phyloP scores from a whole-genome alignment of 1,284 basidiomycete genomes.

The Cryptococcus floricola region DNA sequence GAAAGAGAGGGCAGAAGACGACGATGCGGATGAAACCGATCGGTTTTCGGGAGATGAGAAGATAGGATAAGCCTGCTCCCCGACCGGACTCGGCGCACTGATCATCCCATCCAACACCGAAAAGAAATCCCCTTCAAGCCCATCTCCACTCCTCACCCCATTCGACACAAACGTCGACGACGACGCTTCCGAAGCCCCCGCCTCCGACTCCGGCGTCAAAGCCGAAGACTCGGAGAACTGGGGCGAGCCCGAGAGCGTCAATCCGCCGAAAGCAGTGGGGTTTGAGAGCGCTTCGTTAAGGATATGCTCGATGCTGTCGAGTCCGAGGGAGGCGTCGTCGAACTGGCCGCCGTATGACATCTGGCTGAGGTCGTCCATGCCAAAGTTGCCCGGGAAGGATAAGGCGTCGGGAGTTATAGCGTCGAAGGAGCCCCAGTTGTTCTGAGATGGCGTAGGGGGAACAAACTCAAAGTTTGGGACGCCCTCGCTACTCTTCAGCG shows the following conservation, averaged over 20 bases:
- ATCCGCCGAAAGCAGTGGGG: constrained; percentile 5
- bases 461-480: constrained; percentile 8
- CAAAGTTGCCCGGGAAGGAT: not conserved
- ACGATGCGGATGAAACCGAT: not conserved
- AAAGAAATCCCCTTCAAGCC: constrained; percentile 3
- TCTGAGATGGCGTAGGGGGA: constrained; percentile 3
- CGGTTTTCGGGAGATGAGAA: not conserved
- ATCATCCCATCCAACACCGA: constrained; percentile 5
- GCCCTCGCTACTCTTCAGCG: not conserved
- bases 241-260: constrained; percentile 1
- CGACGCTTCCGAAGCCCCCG: not conserved
- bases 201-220: not conserved
- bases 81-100: not conserved
- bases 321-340: not conserved
- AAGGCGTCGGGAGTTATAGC: not conserved
- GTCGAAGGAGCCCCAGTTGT: too few species aligned
- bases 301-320: constrained; percentile 7
- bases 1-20: not conserved
- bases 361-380: not conserved
- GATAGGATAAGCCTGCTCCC: not conserved
- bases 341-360: not conserved
- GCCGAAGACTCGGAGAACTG: constrained; percentile 2
- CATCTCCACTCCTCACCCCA: constrained; percentile 1
- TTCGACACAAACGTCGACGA: not conserved
- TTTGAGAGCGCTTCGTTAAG: constrained; percentile 3